Base-by-base conservation (phyloP, 768 basidiomycete genomes). In the Candolleomyces aberdarensis region DNA sequence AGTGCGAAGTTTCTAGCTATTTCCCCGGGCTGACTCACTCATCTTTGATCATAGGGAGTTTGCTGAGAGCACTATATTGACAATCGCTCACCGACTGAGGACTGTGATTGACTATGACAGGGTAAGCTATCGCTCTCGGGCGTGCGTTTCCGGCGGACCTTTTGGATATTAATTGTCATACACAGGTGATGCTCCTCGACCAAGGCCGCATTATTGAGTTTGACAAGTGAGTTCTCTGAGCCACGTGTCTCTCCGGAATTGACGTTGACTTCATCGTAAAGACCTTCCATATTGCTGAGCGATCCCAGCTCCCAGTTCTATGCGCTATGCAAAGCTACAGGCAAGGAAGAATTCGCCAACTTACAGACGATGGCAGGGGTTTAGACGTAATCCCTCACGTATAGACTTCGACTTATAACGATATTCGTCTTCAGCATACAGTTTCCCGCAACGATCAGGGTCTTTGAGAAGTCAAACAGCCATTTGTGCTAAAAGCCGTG, bases 61-160 rank as follows among this genome's bases (percentile, higher is more conserved):
- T 62, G 85, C 88, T 4, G 82, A 87, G 4, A 91, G 89, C 67
- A 94, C 92, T 0, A 91, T 94, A 58, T 75, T 94, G 20, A 94
- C 92, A 0, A 92, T 94, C 57, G 92, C 92, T 19, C 92, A 94
- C 72, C 84, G 89, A 7, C 75, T 91, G 58, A 81, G 87, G 10
- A 90, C 89, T 0, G 87, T 91, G 48, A 91, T 94, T 60, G 91
- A 94, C 66, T 94, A 92, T 66, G 87, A 93, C 70, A 80, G 87
- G 64, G 87, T 87, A 75, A 56, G 85, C n/a, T 2, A 17, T 48
- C 20, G 10, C 31, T 75, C 0, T 50, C 19, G 31, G 48, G 39
- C 15, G 20, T 32, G 6, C 6, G 9, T 3, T 31, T 32, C 17
- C 41, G 31, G 26, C 26, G 26, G 26, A 26, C 26, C 15, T 10